Percentiles rank a stretch among this genome's conserved stretches.
Conservation (phyloP, 306 rosid genomes). For the Glycyrrhiza uralensis region DNA sequence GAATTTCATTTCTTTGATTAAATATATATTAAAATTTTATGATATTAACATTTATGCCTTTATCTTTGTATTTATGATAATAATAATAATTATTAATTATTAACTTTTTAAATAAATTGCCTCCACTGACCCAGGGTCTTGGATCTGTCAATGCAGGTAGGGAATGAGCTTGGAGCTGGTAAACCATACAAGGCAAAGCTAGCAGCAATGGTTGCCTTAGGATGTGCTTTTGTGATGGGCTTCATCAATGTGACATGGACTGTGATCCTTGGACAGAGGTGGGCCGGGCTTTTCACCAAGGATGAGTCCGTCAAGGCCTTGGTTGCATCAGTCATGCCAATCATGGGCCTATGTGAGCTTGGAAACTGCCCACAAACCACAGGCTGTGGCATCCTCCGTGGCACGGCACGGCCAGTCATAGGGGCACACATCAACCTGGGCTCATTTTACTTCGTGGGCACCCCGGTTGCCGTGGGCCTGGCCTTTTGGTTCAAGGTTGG, state of each 20-base stretch:
- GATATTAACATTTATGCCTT: too few species aligned
- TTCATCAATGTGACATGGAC: constrained; percentile 88
- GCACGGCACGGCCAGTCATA: constrained; percentile 70
- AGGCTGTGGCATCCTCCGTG: constrained; percentile 77
- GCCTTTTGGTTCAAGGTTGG: constrained; percentile 76
- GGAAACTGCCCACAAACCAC: constrained; percentile 96
- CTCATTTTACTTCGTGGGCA: constrained; percentile 79
- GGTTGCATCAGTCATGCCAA: constrained; percentile 81
- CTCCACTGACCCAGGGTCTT: too few species aligned
- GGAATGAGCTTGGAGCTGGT: constrained; percentile 93
- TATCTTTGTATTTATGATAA: too few species aligned
- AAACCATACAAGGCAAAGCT: constrained; percentile 85
- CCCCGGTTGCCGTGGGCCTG: constrained; percentile 76
- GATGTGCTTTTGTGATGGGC: constrained; percentile 76
- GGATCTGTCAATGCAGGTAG: constrained; percentile 81
- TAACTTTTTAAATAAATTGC: too few species aligned
- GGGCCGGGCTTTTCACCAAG: constrained; percentile 80
- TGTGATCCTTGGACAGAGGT: constrained; percentile 51
- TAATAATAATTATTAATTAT: too few species aligned
- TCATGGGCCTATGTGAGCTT: constrained; percentile 85
- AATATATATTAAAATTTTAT: too few species aligned
- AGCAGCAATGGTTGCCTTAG: constrained; percentile 89
- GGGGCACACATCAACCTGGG: constrained; percentile 71
- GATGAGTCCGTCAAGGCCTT: constrained; percentile 55
- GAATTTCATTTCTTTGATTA: too few species aligned